A percentile compares a stretch with the other conserved stretches of the same genome.
Conservation (phyloP, 2,329 filamentous ascomycete genomes). For the Ascochyta koolunga region DNA sequence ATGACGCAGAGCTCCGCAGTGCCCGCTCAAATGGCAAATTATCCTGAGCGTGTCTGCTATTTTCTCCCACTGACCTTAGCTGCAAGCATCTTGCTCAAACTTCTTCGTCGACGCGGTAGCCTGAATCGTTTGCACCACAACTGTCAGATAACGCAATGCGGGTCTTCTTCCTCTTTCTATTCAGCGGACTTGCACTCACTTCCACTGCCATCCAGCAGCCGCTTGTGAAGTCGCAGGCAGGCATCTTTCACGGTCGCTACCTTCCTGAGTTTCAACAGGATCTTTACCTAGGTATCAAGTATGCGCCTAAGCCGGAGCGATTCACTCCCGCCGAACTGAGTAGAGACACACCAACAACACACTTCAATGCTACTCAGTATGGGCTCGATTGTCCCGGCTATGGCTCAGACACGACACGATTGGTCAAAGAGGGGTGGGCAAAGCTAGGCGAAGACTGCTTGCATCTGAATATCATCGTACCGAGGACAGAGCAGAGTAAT, state of each 20-base stretch:
- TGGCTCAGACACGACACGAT: conserved; percentile 31
- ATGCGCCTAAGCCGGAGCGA: conserved; percentile 35
- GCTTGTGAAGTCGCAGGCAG: conserved; percentile 31
- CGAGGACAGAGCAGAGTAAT: conserved; percentile 21
- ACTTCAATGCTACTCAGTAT: conserved; percentile 32
- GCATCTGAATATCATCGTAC: conserved; percentile 46
- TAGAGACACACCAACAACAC: conserved; percentile 15
- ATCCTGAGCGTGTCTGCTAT: neutral
- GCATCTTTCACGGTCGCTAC: conserved; percentile 36
- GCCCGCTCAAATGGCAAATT: neutral
- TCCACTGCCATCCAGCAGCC: conserved; percentile 5
- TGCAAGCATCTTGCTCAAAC: neutral
- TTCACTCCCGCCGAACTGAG: conserved; percentile 31
- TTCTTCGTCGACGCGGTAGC: neutral
- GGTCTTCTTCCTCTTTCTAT: neutral
- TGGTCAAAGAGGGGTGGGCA: conserved; percentile 32
- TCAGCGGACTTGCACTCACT: neutral
- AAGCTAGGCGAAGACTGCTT: conserved; percentile 53
- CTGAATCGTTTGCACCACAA: neutral
- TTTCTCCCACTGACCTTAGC: neutral
- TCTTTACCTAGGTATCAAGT: conserved; percentile 40
- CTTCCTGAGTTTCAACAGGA: conserved; percentile 39
- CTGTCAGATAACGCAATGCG: neutral
- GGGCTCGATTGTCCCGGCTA: conserved; percentile 38
- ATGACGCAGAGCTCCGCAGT: neutral